Percentiles rank a stretch among this genome's conserved stretches.
These are phyloP conservation scores for Phytophthora citrophthora DNA, from an alignment of 352 stramenopile species.

Conservation along the genomic window DNA sequence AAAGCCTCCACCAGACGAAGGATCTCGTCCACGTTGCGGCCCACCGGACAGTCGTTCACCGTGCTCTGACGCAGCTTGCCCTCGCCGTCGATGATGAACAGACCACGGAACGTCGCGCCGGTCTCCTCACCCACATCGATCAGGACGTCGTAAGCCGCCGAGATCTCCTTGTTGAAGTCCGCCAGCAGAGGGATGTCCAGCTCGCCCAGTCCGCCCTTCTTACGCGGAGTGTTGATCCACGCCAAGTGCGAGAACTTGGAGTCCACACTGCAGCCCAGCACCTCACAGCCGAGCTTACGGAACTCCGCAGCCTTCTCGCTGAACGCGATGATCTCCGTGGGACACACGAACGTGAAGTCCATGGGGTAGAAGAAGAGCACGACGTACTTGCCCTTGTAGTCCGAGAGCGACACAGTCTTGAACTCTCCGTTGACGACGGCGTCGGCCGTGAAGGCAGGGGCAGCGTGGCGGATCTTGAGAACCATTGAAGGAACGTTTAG, in stretches of 20 bases:
- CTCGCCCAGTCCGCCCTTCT: constrained; percentile 87
- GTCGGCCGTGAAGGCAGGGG: constrained; percentile 74
- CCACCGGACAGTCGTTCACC: constrained; percentile 89
- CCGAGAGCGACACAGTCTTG: constrained; percentile 75
- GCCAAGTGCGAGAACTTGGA: constrained; percentile 89
- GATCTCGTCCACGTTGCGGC: constrained; percentile 90
- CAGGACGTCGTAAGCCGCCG: constrained; percentile 83
- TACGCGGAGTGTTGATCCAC: constrained; percentile 89
- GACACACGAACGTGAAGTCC: constrained; percentile 93
- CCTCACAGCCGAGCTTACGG: constrained; percentile 64
- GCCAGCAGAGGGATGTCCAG: constrained; percentile 91
- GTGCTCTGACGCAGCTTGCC: constrained; percentile 83
- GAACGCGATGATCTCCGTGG: constrained; percentile 92
- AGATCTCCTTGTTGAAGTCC: constrained; percentile 89
- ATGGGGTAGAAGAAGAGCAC: constrained; percentile 93
- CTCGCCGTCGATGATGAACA: constrained; percentile 92
- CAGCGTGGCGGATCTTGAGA: constrained; percentile 66
- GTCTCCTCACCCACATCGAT: constrained; percentile 60
- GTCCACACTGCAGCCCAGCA: constrained; percentile 84
- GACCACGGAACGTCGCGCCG: constrained; percentile 78
- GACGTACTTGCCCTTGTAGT: constrained; percentile 91
- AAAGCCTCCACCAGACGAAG: constrained; percentile 91
- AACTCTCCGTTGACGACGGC: constrained; percentile 86
- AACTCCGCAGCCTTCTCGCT: constrained; percentile 81
- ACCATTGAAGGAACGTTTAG: constrained; percentile 54